These are phyloP conservation scores for Artemisia tridentata DNA, from an alignment of 129 eudicot genomes.

Conservation along the genomic window DNA sequence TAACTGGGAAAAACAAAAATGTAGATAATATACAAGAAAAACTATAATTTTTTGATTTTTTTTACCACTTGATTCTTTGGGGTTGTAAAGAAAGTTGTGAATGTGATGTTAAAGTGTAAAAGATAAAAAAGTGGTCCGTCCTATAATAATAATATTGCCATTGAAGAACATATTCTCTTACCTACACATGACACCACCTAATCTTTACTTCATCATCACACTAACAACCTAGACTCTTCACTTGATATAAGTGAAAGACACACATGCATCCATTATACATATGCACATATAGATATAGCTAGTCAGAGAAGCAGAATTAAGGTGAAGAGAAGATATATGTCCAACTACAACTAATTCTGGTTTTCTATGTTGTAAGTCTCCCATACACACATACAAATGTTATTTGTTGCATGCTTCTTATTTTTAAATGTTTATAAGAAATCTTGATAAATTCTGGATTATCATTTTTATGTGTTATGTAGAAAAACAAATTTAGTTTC, in stretches of 20 bases:
- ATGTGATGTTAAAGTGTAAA: slow-evolving; percentile 37
- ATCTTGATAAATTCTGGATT: neutral
- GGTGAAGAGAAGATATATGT: slow-evolving; percentile 11
- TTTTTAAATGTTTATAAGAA: neutral
- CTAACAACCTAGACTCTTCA: slow-evolving; percentile 12
- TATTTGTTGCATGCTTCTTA: neutral
- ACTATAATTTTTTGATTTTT: neutral
- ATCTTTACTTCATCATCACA: slow-evolving; percentile 29
- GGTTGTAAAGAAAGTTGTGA: slow-evolving; percentile 36
- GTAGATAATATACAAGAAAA: neutral
- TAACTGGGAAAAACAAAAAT: neutral
- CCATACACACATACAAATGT: neutral
- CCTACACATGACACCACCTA: slow-evolving; percentile 37
- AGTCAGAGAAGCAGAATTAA: slow-evolving; percentile 10
- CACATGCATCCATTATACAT: slow-evolving; percentile 3
- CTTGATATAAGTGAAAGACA: slow-evolving; percentile 8
- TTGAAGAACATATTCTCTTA: slow-evolving; percentile 38
- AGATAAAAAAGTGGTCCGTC: slow-evolving; percentile 33
- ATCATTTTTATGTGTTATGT: no score
- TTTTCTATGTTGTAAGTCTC: slow-evolving; percentile 29
- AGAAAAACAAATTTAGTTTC: no score
- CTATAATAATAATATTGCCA: slow-evolving; percentile 1
- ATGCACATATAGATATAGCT: neutral
- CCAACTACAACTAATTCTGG: slow-evolving; percentile 14
- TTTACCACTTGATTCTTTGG: slow-evolving; percentile 27